A percentile compares a stretch with the other conserved stretches of the same genome.
phyloP scores from a whole-genome alignment of 2,329 filamentous ascomycete species.

The Fusarium albidum region DNA sequence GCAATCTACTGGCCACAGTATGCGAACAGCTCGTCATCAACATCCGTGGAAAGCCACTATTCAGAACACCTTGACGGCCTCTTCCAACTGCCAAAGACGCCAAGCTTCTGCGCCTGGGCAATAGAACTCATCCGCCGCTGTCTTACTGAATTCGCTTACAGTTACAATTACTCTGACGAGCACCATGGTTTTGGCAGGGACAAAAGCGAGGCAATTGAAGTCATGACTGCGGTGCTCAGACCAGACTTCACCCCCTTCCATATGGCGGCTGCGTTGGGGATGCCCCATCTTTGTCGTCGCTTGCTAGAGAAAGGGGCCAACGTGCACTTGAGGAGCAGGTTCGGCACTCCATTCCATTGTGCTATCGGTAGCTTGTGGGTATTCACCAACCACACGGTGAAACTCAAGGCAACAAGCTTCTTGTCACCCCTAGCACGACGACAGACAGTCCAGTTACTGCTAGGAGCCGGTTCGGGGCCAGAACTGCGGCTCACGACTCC shows the following conservation, averaged over 20 bases:
- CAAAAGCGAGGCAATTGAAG: no score
- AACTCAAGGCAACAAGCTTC: neutral
- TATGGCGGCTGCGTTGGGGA: slow-evolving; percentile 8
- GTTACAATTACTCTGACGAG: no score
- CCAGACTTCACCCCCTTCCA: slow-evolving; percentile 4
- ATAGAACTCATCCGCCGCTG: no score
- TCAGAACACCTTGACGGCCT: no score
- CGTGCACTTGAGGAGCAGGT: neutral
- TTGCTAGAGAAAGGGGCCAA: neutral
- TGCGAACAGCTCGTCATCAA: no score
- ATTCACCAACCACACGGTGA: neutral
- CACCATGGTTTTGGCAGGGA: no score
- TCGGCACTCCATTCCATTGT: slow-evolving; percentile 10
- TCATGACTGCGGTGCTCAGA: no score
- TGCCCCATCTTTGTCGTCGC: slow-evolving; percentile 2
- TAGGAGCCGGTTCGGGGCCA: neutral
- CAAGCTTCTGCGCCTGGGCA: no score
- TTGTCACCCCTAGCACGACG: neutral
- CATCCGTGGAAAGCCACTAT: no score
- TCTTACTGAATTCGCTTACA: no score
- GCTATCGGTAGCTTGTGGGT: neutral
- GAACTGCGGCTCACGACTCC: neutral
- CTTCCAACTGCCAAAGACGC: no score
- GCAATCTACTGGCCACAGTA: no score
- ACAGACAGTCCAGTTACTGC: neutral